Evolutionary conservation across 1,139 yeast genomes (phyloP), one percentile per base, ranked within the genome.

Genomic region (Lodderomyces orthopsilosis): DNA sequence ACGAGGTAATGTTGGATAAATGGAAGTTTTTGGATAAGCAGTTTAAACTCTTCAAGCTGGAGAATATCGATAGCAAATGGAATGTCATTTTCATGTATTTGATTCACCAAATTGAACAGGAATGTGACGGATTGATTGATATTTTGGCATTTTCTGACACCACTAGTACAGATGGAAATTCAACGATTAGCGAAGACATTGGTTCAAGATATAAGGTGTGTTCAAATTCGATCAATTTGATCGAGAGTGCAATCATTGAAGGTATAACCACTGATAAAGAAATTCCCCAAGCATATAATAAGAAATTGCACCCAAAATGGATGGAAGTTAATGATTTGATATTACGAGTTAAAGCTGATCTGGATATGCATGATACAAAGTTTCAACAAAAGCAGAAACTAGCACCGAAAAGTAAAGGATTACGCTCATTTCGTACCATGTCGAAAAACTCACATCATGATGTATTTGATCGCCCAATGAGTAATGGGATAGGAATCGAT

Each of bases 41-140:
- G 40, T 52, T 78, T 10, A 54, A 56, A 8, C 57, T 54, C 4
- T 61, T 82, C 45, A 76, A 75, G 52, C 51, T 51, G 7, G 79
- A 75, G 38, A 53, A 75, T 14, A 69, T 83, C 1, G 82, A 78
- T 45, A 64, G 66, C 27, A 72, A 79, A 51, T 83, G 89, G 90
- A 63, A 70, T 46, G 68, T 70, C 22, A 63, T 81, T 1, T 80
- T 79, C 49, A 61, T 58, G 12, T 72, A 66, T 46, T 55, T 81
- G 41, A 63, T 72, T 38, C 59, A 60, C 4, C 78, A 77, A 48
- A 56, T 75, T 6, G 57, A 58, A 3, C 52, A 51, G 2, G 68
- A 69, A 36, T 61, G 66, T 42, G 51, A 53, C 15, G 24, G 24
- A 10, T 50, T 65, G 28, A 53, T 70, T 13, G 59, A 65, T 30